These are phyloP conservation scores for Hypoxylon lienhwacheense DNA, from an alignment of 495 filamentous ascomycete genomes.

Conservation along the genomic window DNA sequence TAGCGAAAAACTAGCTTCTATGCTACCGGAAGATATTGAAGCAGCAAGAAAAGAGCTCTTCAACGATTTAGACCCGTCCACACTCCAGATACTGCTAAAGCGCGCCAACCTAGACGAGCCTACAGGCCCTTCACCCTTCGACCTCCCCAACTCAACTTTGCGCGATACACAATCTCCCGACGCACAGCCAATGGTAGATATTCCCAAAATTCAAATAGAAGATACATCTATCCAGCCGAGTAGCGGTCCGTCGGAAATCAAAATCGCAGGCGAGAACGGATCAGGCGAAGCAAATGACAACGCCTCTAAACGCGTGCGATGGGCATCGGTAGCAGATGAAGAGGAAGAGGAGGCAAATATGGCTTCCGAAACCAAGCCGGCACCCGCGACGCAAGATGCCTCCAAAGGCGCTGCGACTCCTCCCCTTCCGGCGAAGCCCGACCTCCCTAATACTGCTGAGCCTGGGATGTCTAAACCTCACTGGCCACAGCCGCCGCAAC, in stretches of 20 bases:
- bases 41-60: conserved; percentile 75
- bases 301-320: conserved; percentile 16
- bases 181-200: conserved; percentile 2
- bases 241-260: background rate
- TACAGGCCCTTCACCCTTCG: conserved; percentile 42
- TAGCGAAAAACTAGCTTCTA: conserved; percentile 66
- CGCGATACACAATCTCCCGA: conserved; percentile 7
- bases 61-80: conserved; percentile 62
- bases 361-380: conserved; percentile 11
- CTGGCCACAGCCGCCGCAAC: conserved; percentile 43
- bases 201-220: conserved; percentile 30
- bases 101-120: conserved; percentile 77
- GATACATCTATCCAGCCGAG: conserved; percentile 28
- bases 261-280: background rate
- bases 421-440: conserved; percentile 48
- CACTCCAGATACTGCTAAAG: conserved; percentile 75
- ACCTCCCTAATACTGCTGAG: conserved; percentile 44
- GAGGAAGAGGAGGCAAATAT: conserved; percentile 11
- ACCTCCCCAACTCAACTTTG: conserved; percentile 24
- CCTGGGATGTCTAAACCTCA: conserved; percentile 29
- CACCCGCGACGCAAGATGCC: conserved; percentile 7
- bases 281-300: background rate
- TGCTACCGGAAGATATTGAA: conserved; percentile 82
- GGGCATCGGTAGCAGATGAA: conserved; percentile 32
- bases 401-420: conserved; percentile 32